phyloP scores from a whole-genome alignment of 148 eudicot species.

The Oxyria digyna region DNA sequence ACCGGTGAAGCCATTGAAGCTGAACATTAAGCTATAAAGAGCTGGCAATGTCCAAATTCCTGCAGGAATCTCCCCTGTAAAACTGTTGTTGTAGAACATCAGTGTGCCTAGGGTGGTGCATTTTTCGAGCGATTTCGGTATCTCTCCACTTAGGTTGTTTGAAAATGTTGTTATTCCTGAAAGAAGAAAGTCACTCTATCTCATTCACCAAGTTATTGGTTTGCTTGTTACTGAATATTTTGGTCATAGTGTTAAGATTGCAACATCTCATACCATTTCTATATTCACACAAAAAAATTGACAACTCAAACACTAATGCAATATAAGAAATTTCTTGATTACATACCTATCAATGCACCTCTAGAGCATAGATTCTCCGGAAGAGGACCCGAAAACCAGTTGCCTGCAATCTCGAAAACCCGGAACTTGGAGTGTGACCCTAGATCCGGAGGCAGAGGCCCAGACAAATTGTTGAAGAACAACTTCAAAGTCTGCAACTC shows the following conservation, averaged over 20 bases:
- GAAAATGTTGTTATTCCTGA: slow-evolving; percentile 36
- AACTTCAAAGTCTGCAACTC: slow-evolving; percentile 17
- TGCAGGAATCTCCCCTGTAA: slow-evolving; percentile 48
- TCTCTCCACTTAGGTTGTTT: slow-evolving; percentile 41
- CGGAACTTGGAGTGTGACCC: slow-evolving; percentile 53
- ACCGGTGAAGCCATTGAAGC: slow-evolving; percentile 42
- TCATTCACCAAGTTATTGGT: not conserved
- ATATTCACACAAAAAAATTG: not conserved
- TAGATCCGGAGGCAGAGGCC: slow-evolving; percentile 43
- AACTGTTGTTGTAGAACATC: slow-evolving; percentile 29
- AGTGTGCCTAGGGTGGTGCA: slow-evolving; percentile 29
- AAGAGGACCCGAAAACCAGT: slow-evolving; percentile 53
- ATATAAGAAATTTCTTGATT: not conserved
- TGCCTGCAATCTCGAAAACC: slow-evolving; percentile 35
- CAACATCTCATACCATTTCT: not conserved
- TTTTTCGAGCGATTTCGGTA: slow-evolving; percentile 42
- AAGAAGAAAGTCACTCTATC: not conserved
- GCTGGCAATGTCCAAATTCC: slow-evolving; percentile 36
- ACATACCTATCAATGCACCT: slow-evolving; percentile 21
- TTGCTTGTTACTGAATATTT: not conserved
- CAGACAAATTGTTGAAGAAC: slow-evolving; percentile 37
- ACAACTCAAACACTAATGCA: not conserved
- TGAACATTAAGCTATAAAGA: slow-evolving; percentile 22
- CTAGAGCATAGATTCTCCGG: slow-evolving; percentile 49
- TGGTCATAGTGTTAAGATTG: not conserved